Evolutionary conservation across 2,329 filamentous ascomycete genomes (phyloP), one percentile per base, ranked within the genome.

Genomic region (Pseudogymnoascus pannorum): DNA sequence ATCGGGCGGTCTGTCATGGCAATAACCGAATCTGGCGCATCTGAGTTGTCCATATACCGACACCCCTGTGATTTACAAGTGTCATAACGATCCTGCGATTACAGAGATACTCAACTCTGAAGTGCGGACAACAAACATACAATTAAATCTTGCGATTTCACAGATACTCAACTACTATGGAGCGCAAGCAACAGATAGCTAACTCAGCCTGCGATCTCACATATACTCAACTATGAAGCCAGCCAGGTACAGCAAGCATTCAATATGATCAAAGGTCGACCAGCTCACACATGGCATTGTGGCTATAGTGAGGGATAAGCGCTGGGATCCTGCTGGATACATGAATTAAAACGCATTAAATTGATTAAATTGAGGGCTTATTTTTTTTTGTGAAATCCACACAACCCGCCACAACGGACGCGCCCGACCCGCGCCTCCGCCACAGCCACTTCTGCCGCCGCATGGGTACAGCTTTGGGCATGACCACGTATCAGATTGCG

Each of bases 221-320:
- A n/a, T n/a, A n/a, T n/a, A n/a, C n/a, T n/a, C n/a, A n/a, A n/a
- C n/a, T n/a, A n/a, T n/a, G n/a, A n/a, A n/a, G n/a, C n/a, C n/a
- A n/a, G n/a, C n/a, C n/a, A n/a, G n/a, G n/a, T n/a, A n/a, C n/a
- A n/a, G n/a, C n/a, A n/a, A n/a, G n/a, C n/a, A n/a, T n/a, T n/a
- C n/a, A n/a, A n/a, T n/a, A n/a, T n/a, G n/a, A n/a, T n/a, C n/a
- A n/a, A n/a, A n/a, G n/a, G n/a, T n/a, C n/a, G n/a, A n/a, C n/a
- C n/a, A n/a, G n/a, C n/a, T n/a, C n/a, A n/a, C n/a, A n/a, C n/a
- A n/a, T n/a, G n/a, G n/a, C n/a, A 31, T 36, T 54, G 48, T 54
- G 48, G 48, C 26, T 54, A 26, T 54, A 54, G 48, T 54, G 26
- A n/a, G 48, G 48, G 48, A 54, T 54, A 54, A 54, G 24, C 48